Evolutionary conservation across 1,284 basidiomycete species (phyloP), one percentile per base, ranked within the genome.

Genomic region (Rhodotorula sp.): DNA sequence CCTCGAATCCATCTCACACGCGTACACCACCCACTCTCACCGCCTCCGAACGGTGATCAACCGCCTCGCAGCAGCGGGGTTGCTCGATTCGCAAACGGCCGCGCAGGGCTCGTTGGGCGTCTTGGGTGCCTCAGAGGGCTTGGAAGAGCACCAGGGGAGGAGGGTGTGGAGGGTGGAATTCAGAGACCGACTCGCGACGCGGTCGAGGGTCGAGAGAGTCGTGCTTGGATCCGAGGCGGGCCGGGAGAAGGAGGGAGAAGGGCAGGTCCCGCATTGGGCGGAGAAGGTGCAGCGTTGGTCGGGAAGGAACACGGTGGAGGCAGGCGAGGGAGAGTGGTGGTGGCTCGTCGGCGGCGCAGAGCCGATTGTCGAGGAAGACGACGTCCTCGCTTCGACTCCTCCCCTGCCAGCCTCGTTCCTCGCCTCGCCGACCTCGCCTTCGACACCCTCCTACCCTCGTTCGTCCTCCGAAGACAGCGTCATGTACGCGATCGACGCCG

Each of bases 11-110:
- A 59, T 69, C 67, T 56, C 66, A 7, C 20, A 54, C 10, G 65
- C 71, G 10, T 73, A 75, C 67, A 22, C 56, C 0, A 29, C 57
- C 3, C 74, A 75, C 60, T 56, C 71, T 5, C 58, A 71, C 48
- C 66, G 64, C 19, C 48, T 75, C 11, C 63, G 63, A 0, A 24
- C 46, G 3, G 27, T 75, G n/a, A 48, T 62, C 54, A 67, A 75
- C 52, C 66, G 67, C 20, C 68, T 75, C 29, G 34, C 53, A 8
- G 20, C 46, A 11, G 68, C 71, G 4, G 74, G 74, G 2, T 51
- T 66, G 0, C 67, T 73, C 62, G 74, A 75, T 32, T 62, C 66
- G 30, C 30, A 58, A 1, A 7, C 49, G 1, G n/a, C n/a, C 30
- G 52, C 61, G 20, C 13, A 29, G 24, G 4, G 4, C 61, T 69